phyloP scores from a whole-genome alignment of 768 basidiomycete species.

The Coprinellus micaceus region DNA sequence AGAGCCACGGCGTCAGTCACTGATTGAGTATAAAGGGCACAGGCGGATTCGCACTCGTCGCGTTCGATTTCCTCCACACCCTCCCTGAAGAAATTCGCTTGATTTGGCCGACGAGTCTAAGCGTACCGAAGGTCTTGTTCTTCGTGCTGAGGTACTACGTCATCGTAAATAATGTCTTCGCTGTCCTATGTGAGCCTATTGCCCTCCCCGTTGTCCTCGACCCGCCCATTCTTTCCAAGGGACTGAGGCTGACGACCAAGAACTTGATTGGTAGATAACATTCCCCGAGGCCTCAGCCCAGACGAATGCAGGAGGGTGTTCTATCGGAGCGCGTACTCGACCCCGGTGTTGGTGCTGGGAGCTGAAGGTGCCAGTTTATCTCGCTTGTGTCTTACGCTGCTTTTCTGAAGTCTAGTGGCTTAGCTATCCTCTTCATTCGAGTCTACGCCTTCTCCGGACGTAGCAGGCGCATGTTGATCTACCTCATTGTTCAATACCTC shows the following conservation, averaged over 20 bases:
- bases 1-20: too few relatives aligned
- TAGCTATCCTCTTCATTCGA: neutral
- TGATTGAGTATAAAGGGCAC: too few relatives aligned
- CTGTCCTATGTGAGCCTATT: neutral
- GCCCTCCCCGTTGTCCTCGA: neutral
- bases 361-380: neutral
- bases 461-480: neutral
- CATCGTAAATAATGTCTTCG: neutral
- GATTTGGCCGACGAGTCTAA: neutral
- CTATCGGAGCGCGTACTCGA: neutral
- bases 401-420: neutral
- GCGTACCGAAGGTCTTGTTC: neutral
- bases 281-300: too few relatives aligned
- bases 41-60: too few relatives aligned
- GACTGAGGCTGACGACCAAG: too few relatives aligned
- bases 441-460: neutral
- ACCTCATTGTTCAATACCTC: neutral
- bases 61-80: neutral
- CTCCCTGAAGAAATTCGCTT: neutral
- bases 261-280: too few relatives aligned
- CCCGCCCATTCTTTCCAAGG: neutral
- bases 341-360: neutral
- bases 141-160: neutral
- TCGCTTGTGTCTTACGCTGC: neutral
- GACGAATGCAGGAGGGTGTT: too few relatives aligned